Evolutionary conservation across 2,329 filamentous ascomycete species (phyloP).

Genomic region (Gyromitra esculenta): DNA sequence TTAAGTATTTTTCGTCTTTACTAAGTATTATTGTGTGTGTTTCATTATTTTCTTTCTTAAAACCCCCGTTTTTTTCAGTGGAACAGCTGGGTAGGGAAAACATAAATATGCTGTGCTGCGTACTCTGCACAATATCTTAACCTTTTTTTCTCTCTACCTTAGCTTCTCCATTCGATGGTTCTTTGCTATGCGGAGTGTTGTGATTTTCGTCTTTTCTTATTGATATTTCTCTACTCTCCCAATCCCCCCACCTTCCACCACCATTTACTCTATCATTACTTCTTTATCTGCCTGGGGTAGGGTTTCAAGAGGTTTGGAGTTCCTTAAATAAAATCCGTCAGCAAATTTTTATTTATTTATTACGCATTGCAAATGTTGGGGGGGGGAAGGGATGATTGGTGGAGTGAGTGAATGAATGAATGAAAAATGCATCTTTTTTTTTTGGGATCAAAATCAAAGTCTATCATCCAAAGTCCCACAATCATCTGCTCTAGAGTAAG

Average conservation of each 20-base stretch:
- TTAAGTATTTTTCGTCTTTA: slow-evolving; percentile 31
- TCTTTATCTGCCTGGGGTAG: slow-evolving; percentile 22
- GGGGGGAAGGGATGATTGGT: slow-evolving; percentile 2
- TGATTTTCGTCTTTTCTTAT: slow-evolving; percentile 24
- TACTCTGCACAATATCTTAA: background rate
- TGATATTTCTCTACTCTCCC: slow-evolving; percentile 30
- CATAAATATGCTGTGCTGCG: background rate
- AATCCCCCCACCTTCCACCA: background rate
- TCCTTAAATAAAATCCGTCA: slow-evolving; percentile 7
- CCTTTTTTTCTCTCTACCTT: background rate
- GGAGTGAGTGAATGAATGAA: slow-evolving; percentile 26
- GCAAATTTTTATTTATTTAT: slow-evolving; percentile 24
- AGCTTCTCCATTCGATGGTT: slow-evolving; percentile 12
- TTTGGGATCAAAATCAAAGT: background rate
- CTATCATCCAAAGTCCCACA: no score
- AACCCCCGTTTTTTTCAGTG: background rate
- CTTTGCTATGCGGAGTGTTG: slow-evolving; percentile 35
- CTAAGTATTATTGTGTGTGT: slow-evolving; percentile 51
- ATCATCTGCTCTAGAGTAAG: no score
- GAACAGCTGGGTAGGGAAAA: slow-evolving; percentile 12
- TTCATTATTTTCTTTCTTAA: slow-evolving; percentile 39
- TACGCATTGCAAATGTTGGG: slow-evolving; percentile 19
- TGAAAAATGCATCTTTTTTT: slow-evolving; percentile 24
- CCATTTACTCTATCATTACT: background rate
- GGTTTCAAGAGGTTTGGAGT: slow-evolving; percentile 13